Percentiles rank a stretch among this genome's conserved stretches.
phyloP scores from a whole-genome alignment of 2,329 filamentous ascomycete species.

The Penicillium olsonii region DNA sequence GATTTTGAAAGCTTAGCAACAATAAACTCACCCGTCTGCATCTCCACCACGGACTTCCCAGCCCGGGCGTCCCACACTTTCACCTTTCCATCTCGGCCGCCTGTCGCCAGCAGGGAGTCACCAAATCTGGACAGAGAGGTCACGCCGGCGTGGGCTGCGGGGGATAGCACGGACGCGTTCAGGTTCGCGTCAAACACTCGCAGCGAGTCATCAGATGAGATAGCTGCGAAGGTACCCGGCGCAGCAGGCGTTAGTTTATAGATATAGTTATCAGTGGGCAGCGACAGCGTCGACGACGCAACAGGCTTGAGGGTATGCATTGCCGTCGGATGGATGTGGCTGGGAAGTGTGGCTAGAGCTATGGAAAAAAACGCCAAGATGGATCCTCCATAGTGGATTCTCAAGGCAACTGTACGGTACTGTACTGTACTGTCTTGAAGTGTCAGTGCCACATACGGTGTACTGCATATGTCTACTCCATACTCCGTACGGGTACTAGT shows the following conservation, averaged over 20 bases:
- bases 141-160: conserved; percentile 38
- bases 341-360: background rate
- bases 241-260: conserved; percentile 39
- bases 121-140: conserved; percentile 39
- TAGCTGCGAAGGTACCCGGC: conserved; percentile 39
- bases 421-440: too few relatives aligned
- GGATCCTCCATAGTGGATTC: too few relatives aligned
- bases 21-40: conserved; percentile 37
- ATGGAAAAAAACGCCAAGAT: background rate
- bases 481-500: too few relatives aligned
- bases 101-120: conserved; percentile 35
- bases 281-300: conserved; percentile 39
- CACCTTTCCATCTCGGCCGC: conserved; percentile 44
- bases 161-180: conserved; percentile 20
- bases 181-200: conserved; percentile 43
- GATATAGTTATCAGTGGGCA: conserved; percentile 45
- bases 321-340: background rate
- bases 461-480: too few relatives aligned
- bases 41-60: conserved; percentile 33
- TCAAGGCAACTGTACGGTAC: too few relatives aligned
- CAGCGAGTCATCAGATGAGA: conserved; percentile 49
- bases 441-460: too few relatives aligned
- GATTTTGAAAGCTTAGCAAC: background rate
- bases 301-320: conserved; percentile 39
- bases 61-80: conserved; percentile 45